Conservation (phyloP, 2,329 filamentous ascomycete species). For the Passalora sequoiae region DNA sequence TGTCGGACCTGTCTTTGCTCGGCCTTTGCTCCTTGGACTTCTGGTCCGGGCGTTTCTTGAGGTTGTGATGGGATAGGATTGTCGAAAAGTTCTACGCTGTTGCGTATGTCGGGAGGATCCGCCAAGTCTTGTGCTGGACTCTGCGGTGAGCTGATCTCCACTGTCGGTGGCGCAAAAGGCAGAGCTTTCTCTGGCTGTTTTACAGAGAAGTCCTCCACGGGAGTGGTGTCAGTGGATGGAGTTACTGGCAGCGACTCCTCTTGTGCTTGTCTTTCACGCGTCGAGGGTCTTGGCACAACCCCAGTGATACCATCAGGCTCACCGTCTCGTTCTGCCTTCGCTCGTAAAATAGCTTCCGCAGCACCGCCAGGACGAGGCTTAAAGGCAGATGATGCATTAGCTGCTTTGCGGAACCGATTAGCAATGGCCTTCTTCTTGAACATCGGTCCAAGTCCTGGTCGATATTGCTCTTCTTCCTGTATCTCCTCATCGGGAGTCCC, state of each 20-base stretch:
- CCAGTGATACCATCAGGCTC: conserved; percentile 85
- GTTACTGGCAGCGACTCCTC: conserved; percentile 15
- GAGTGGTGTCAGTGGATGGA: neutral
- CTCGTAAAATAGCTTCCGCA: conserved; percentile 62
- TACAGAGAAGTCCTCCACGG: conserved; percentile 6
- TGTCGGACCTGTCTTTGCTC: conserved; percentile 27
- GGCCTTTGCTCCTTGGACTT: conserved; percentile 15
- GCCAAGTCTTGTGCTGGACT: conserved; percentile 21
- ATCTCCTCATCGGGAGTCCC: conserved; percentile 20
- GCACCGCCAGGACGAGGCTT: conserved; percentile 85
- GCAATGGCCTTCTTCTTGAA: conserved; percentile 72
- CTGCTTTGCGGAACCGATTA: conserved; percentile 74
- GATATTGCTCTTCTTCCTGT: conserved; percentile 40
- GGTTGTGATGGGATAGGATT: conserved; percentile 13
- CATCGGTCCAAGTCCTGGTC: conserved; percentile 87
- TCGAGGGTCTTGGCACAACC: conserved; percentile 72
- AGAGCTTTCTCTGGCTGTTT: conserved; percentile 8
- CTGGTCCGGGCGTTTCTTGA: conserved; percentile 8
- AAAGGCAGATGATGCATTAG: conserved; percentile 59
- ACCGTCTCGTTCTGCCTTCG: conserved; percentile 52
- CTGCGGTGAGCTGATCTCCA: conserved; percentile 26
- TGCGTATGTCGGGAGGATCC: conserved; percentile 2
- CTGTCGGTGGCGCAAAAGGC: conserved; percentile 17
- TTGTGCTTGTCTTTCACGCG: conserved; percentile 11
- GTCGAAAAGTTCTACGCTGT: conserved; percentile 25